Base-by-base conservation (phyloP, 2,329 filamentous ascomycete species). In the Diaporthe vexans region DNA sequence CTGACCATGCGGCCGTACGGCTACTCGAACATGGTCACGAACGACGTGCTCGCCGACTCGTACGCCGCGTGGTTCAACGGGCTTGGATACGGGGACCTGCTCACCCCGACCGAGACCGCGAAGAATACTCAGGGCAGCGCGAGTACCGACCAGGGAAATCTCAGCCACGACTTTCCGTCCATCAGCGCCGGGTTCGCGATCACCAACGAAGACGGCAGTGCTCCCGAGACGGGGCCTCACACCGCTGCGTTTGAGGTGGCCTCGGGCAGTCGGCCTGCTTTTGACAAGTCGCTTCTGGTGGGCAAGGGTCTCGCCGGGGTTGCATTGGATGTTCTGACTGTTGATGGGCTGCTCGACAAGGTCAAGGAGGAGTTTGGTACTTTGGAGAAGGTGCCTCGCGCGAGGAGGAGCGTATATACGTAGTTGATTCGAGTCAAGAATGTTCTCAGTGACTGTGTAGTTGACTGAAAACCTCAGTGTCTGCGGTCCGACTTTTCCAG, bases 171-270 rank as follows among this genome's bases (percentile, higher is more conserved):
- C 24, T 83, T 85, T 13, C 85, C 85, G 3, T 83, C 84, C 1
- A 85, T 86, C 75, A 84, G 86, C 72, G 84, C 83, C 1, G 81
- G 81, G 7, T 86, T 86, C 75, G 81, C 80, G 33, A 85, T 86
- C 65, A 79, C 78, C 7, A 80, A 81, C 0, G 79, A 82, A 24
- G 77, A 78, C 76, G 81, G 81, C 77, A 63, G 59, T n/a, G 37
- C 21, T 17, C 59, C 59, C 0, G 24, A 48, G 24, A 48, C 59
- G 17, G 59, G 59, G 24, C 59, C 59, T 3, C 59, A 63, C 24
- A 63, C 59, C 8, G 40, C 40, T 1, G 40, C 40, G 17, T 63
- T 63, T 33, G 59, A 63, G 59, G 59, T 63, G 4, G 59, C 59
- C 17, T 8, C 59, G 24, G 40, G 40, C 17, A 63, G 59, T 1